Evolutionary conservation across 257 asterid genomes (phyloP).

Genomic region (Solanum sejunctum): DNA sequence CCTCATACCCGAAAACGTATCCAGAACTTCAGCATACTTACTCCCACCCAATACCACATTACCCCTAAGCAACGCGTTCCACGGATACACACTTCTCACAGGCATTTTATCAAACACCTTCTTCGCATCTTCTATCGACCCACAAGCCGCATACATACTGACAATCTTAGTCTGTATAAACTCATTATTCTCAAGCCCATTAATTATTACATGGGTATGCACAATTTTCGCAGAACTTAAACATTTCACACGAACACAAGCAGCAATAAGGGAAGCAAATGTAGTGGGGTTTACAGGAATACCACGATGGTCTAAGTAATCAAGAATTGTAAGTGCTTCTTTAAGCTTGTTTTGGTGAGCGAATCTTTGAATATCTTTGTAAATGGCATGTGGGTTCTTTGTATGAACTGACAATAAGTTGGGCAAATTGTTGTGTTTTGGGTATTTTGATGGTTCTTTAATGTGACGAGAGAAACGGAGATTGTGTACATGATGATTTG

Average conservation of each 20-base stretch:
- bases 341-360: constrained; percentile 58
- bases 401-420: constrained; percentile 38
- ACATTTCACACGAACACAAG: constrained; percentile 43
- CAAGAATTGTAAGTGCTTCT: constrained; percentile 64
- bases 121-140: constrained; percentile 62
- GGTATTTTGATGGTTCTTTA: constrained; percentile 4
- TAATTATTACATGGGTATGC: constrained; percentile 54
- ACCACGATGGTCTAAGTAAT: constrained; percentile 70
- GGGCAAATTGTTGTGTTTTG: constrained; percentile 34
- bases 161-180: constrained; percentile 68
- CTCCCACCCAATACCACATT: constrained; percentile 60
- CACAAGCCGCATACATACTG: constrained; percentile 55
- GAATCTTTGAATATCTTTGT: constrained; percentile 58
- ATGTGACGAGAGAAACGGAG: background rate
- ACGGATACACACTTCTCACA: constrained; percentile 57
- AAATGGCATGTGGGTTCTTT: constrained; percentile 63
- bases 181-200: constrained; percentile 62
- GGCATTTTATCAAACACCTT: constrained; percentile 52
- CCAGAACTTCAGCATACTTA: constrained; percentile 33
- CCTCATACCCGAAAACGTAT: constrained; percentile 57
- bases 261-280: constrained; percentile 47
- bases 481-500: background rate
- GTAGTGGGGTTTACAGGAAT: constrained; percentile 74
- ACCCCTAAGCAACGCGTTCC: constrained; percentile 96
- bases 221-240: constrained; percentile 43